phyloP scores from a whole-genome alignment of 2,329 filamentous ascomycete genomes.

The Sporothrix variecibatus region DNA sequence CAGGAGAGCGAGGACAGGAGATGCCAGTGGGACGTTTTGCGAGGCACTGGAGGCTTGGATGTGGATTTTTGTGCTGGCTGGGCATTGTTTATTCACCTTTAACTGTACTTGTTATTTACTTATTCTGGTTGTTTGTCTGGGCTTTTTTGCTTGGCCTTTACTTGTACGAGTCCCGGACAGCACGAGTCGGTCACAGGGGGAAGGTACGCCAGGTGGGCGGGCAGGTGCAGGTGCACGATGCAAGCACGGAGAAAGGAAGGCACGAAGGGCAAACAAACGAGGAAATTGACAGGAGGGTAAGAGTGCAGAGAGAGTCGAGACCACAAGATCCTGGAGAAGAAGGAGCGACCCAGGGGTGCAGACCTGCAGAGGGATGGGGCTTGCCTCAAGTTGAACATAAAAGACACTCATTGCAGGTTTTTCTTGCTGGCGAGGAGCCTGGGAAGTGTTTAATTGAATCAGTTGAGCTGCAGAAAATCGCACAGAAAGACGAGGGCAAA shows the following conservation, averaged over 20 bases:
- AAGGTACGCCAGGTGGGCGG: not conserved
- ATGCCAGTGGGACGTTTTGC: not conserved
- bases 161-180: conserved; percentile 2
- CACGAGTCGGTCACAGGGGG: not conserved
- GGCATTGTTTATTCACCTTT: not conserved
- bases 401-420: not conserved
- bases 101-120: not conserved
- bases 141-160: conserved; percentile 1
- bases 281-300: not conserved
- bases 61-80: conserved; percentile 2
- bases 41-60: not conserved
- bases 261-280: not conserved
- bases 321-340: not conserved
- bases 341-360: conserved; percentile 14
- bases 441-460: not conserved
- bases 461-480: not conserved
- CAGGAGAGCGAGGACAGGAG: not conserved
- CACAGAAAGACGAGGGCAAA: not conserved
- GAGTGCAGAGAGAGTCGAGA: not conserved
- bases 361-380: not conserved
- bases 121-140: not conserved
- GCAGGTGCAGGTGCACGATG: conserved; percentile 14
- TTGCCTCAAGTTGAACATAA: not conserved
- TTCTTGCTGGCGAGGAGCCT: not conserved
- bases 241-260: not conserved